Percentiles rank a stretch among this genome's conserved stretches.
These are phyloP conservation scores for Chytriomyces sp. DNA, from an alignment of 192 early-diverging fungal species.

Conservation along the genomic window DNA sequence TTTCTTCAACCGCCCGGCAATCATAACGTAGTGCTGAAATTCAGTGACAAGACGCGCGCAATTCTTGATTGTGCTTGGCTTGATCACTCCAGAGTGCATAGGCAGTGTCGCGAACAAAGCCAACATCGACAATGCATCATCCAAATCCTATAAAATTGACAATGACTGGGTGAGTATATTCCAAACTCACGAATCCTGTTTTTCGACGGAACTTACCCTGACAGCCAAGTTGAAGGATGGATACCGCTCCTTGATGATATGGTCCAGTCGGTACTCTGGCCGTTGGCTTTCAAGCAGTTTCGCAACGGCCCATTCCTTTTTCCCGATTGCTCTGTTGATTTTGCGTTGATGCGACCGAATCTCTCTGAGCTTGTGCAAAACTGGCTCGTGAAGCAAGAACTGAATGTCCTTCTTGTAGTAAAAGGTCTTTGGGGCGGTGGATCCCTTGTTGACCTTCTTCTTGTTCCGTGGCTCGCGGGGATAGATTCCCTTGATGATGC, in stretches of 20 bases:
- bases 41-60: conserved; percentile 87
- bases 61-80: conserved; percentile 40
- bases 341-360: conserved; percentile 88
- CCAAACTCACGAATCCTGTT: not conserved
- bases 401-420: conserved; percentile 98
- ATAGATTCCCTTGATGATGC: conserved; percentile 99
- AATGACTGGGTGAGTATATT: not conserved
- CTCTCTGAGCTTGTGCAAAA: conserved; percentile 89
- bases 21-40: conserved; percentile 92
- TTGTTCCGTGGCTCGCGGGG: conserved; percentile 93
- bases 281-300: conserved; percentile 75
- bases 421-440: conserved; percentile 81
- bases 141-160: conserved; percentile 72
- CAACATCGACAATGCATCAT: conserved; percentile 98
- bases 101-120: conserved; percentile 93
- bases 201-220: conserved; percentile 6
- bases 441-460: conserved; percentile 91
- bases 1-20: conserved; percentile 78
- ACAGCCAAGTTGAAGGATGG: conserved; percentile 28
- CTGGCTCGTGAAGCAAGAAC: conserved; percentile 91
- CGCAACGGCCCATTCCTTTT: conserved; percentile 78
- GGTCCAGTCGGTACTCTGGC: conserved; percentile 89
- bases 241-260: conserved; percentile 90
- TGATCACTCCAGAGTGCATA: conserved; percentile 58
- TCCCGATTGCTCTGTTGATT: conserved; percentile 83